Conservation (phyloP, 176 grass and related monocot species). For the Microstegium vimineum region DNA sequence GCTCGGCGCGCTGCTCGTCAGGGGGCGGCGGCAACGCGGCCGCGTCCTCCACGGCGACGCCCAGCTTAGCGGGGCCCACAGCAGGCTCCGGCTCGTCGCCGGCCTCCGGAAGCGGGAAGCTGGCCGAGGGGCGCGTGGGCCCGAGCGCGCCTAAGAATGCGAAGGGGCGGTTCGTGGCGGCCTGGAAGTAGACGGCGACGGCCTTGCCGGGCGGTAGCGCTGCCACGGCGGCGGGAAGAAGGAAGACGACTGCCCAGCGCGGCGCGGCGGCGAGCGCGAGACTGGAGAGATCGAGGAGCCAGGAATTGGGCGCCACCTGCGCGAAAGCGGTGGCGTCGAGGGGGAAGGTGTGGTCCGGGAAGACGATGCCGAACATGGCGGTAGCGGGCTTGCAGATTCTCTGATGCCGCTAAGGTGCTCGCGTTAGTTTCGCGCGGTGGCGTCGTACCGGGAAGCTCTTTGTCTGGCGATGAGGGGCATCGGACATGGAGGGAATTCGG, state of each 20-base stretch:
- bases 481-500: background rate
- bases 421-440: background rate
- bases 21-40: constrained; percentile 61
- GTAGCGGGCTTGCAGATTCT: background rate
- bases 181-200: constrained; percentile 77
- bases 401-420: constrained; percentile 20
- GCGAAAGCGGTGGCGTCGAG: constrained; percentile 67
- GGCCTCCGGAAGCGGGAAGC: constrained; percentile 64
- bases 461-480: background rate
- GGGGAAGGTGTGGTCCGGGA: constrained; percentile 80
- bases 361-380: constrained; percentile 86
- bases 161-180: constrained; percentile 57
- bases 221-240: constrained; percentile 56
- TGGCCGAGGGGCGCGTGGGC: constrained; percentile 59
- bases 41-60: constrained; percentile 71
- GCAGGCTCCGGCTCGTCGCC: constrained; percentile 50
- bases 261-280: constrained; percentile 42
- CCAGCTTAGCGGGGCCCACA: constrained; percentile 60
- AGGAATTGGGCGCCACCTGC: constrained; percentile 74
- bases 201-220: constrained; percentile 69
- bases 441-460: background rate
- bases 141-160: constrained; percentile 72
- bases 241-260: constrained; percentile 57
- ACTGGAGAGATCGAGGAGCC: constrained; percentile 68
- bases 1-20: constrained; percentile 67